A percentile compares a stretch with the other conserved stretches of the same genome.
phyloP scores from a whole-genome alignment of 2,329 filamentous ascomycete genomes.

The Trematosphaeria pertusa region DNA sequence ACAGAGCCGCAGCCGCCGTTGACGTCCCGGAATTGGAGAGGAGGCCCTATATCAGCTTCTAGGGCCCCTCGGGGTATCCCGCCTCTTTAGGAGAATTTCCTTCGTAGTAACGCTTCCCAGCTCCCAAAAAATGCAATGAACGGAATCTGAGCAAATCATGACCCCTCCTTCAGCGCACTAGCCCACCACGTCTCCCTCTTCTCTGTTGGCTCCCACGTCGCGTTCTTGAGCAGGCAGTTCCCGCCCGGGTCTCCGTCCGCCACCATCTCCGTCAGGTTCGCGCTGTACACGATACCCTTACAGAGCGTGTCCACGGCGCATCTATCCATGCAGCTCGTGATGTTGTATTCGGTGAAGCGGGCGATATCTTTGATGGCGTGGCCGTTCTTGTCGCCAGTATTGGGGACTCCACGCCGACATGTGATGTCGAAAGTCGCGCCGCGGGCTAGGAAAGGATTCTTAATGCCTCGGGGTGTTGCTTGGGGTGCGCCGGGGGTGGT shows the following conservation, averaged over 20 bases:
- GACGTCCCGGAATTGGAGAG: too few relatives aligned
- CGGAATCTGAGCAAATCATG: too few relatives aligned
- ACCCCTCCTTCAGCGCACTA: constrained; percentile 12
- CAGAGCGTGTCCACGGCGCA: constrained; percentile 7
- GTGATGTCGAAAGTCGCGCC: constrained; percentile 18
- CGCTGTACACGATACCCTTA: constrained; percentile 10
- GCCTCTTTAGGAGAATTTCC: too few relatives aligned
- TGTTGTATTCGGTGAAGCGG: constrained; percentile 11
- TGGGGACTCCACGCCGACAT: constrained; percentile 13
- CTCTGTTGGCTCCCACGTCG: constrained; percentile 8
- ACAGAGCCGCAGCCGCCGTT: too few relatives aligned
- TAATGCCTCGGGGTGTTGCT: constrained; percentile 11
- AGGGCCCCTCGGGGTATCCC: too few relatives aligned
- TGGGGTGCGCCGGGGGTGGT: not conserved
- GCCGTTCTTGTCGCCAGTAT: not conserved
- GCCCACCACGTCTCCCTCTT: constrained; percentile 5
- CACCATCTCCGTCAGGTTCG: constrained; percentile 15
- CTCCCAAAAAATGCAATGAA: too few relatives aligned
- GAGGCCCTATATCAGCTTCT: too few relatives aligned
- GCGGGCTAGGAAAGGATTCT: constrained; percentile 7
- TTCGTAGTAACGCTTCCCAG: too few relatives aligned
- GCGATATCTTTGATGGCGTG: constrained; percentile 1
- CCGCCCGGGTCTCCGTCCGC: constrained; percentile 9
- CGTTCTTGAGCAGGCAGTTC: constrained; percentile 15
- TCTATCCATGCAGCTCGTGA: constrained; percentile 13